phyloP scores from a whole-genome alignment of 2,329 filamentous ascomycete species.

The Mycosphaerella sp. region DNA sequence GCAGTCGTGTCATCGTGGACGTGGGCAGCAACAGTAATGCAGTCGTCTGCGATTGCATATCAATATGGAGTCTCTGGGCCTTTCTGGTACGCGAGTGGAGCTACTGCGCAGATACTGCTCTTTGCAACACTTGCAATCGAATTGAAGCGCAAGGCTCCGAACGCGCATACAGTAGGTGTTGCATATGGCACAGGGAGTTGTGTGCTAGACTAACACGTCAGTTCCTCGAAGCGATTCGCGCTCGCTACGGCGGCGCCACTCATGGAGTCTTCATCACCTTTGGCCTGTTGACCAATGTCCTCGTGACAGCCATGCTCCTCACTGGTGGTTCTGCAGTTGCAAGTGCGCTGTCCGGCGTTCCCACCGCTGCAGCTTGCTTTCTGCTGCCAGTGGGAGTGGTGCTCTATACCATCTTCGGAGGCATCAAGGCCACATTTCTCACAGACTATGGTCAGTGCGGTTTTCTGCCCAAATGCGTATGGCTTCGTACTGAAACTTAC shows the following conservation, averaged over 20 bases:
- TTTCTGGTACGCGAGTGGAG: constrained; percentile 59
- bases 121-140: constrained; percentile 86
- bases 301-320: constrained; percentile 39
- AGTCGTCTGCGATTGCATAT: constrained; percentile 35
- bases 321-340: constrained; percentile 42
- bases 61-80: constrained; percentile 56
- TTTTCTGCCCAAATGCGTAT: constrained; percentile 33
- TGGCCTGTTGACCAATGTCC: constrained; percentile 39
- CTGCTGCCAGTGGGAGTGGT: constrained; percentile 38
- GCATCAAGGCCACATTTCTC: constrained; percentile 41
- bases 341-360: constrained; percentile 40
- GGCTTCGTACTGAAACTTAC: not conserved
- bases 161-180: constrained; percentile 56
- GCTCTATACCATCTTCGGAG: constrained; percentile 34
- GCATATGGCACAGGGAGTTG: constrained; percentile 28
- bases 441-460: constrained; percentile 33
- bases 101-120: constrained; percentile 76
- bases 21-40: constrained; percentile 45
- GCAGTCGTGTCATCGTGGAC: constrained; percentile 88
- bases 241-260: constrained; percentile 29
- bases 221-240: constrained; percentile 21
- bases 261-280: constrained; percentile 40
- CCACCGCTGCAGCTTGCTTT: constrained; percentile 40
- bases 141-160: constrained; percentile 74
- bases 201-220: not conserved